Base-by-base conservation (phyloP, 2,329 filamentous ascomycete genomes). In the Penicillium sclerotiorum region DNA sequence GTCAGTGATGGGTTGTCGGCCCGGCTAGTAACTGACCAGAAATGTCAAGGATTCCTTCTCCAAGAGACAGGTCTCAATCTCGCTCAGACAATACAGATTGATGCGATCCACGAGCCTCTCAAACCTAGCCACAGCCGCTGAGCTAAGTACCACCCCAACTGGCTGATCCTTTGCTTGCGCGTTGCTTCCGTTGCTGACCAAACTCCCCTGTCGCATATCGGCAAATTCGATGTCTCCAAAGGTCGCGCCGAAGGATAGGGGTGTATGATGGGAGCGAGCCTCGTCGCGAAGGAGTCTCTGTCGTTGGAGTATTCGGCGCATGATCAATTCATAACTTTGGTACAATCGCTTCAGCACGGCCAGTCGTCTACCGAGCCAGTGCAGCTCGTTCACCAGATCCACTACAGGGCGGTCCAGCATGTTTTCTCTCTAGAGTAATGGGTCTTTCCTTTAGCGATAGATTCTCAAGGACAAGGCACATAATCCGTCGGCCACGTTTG, bases 1-100 rank as follows among this genome's bases (percentile, higher is more conserved):
- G 11, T 9, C 7, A 20, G n/a, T 2, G 8, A 22, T 23, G 4
- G 23, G 8, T 32, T 32, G 8, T 15, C 4, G 9, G 22, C 25
- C 8, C 2, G 18, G n/a, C 6, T 13, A n/a, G n/a, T 46, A 27
- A 61, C 77, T 63, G 68, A 87, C 86, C 64, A 89, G 83, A 55
- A 82, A 81, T 3, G 87, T 85, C 21, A 91, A 73, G 0, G 83
- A 83, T 21, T 86, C 84, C 63, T 89, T 90, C 67, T 90, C 87
- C 22, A 81, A 81, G 18, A 85, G 68, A 57, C 83, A 86, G 54
- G 83, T 80, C 44, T 85, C 80, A 36, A 86, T 83, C 63, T 87
- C 84, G 47, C 77, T 80, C 51, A 86, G 66, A 9, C 83, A 84
- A 53, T 86, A 86, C 30, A 86, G 67, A 35, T 79, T 76, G 49